Conservation (phyloP, 164 flowering plant species). For the Protea cynaroides region DNA sequence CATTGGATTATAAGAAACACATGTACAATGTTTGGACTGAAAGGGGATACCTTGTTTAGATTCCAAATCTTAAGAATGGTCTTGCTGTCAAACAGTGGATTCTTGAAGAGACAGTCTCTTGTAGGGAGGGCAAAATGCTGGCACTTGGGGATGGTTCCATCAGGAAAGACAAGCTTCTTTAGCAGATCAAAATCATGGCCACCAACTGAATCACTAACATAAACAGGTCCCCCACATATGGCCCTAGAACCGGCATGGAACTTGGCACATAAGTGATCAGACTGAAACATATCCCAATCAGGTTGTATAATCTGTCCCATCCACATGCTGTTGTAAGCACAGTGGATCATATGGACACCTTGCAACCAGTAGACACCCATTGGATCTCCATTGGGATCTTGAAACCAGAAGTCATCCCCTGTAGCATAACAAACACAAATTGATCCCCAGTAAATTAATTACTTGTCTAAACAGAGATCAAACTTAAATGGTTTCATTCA, state of each 20-base stretch:
- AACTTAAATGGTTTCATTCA: too few relatives aligned
- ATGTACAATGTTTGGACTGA: not conserved
- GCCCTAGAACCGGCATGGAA: constrained; percentile 86
- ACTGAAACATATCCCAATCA: constrained; percentile 98
- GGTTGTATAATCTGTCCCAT: constrained; percentile 88
- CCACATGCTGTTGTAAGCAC: constrained; percentile 93
- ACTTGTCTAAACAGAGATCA: not conserved
- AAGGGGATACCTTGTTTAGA: constrained; percentile 60
- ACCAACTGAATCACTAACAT: constrained; percentile 71
- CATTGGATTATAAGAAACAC: too few relatives aligned
- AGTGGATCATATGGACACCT: constrained; percentile 90
- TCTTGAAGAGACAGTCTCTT: constrained; percentile 76
- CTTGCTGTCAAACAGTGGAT: constrained; percentile 67
- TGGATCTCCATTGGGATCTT: constrained; percentile 90
- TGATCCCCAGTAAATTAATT: not conserved
- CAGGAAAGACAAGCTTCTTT: constrained; percentile 65
- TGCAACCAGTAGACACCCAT: constrained; percentile 89
- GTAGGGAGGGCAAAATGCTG: constrained; percentile 75
- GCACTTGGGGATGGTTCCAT: constrained; percentile 81
- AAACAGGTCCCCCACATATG: constrained; percentile 83
- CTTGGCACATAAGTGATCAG: constrained; percentile 68
- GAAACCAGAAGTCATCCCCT: constrained; percentile 98
- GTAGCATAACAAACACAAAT: not conserved
- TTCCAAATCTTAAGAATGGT: constrained; percentile 86
- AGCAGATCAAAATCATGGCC: constrained; percentile 70